Conservation (phyloP, 257 asterid species). For the Lycium ferocissimum region DNA sequence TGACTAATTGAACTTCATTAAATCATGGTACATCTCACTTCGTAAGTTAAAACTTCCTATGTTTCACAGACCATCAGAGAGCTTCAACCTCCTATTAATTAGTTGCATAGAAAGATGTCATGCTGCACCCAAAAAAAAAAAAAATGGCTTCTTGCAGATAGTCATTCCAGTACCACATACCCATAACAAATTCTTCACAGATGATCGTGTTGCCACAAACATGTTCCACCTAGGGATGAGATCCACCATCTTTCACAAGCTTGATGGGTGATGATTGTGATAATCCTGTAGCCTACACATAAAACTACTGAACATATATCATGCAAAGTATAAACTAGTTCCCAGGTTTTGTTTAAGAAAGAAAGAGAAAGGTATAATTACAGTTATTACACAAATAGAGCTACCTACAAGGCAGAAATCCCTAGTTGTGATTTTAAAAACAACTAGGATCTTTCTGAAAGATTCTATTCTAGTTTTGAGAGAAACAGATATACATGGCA, state of each 20-base stretch:
- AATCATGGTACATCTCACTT: not conserved
- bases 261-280: not conserved
- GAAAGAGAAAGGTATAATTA: not conserved
- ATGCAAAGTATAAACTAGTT: not conserved
- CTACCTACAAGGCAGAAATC: not conserved
- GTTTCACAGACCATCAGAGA: not conserved
- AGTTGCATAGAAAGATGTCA: slow-evolving; percentile 3
- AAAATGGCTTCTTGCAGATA: not conserved
- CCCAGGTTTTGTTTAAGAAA: not conserved
- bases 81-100: not conserved
- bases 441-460: not conserved
- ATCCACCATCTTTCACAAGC: slow-evolving; percentile 9
- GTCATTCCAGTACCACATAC: slow-evolving; percentile 5
- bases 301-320: not conserved
- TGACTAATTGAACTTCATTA: not conserved
- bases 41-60: not conserved
- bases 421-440: not conserved
- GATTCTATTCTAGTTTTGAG: not conserved
- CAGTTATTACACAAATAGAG: not conserved
- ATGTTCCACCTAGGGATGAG: not conserved
- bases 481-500: not conserved
- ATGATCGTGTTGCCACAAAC: slow-evolving; percentile 8
- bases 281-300: slow-evolving; percentile 1
- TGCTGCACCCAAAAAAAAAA: not conserved
- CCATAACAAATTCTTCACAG: not conserved